phyloP scores from a whole-genome alignment of 2,329 filamentous ascomycete species.

The Epichloe amarillans region DNA sequence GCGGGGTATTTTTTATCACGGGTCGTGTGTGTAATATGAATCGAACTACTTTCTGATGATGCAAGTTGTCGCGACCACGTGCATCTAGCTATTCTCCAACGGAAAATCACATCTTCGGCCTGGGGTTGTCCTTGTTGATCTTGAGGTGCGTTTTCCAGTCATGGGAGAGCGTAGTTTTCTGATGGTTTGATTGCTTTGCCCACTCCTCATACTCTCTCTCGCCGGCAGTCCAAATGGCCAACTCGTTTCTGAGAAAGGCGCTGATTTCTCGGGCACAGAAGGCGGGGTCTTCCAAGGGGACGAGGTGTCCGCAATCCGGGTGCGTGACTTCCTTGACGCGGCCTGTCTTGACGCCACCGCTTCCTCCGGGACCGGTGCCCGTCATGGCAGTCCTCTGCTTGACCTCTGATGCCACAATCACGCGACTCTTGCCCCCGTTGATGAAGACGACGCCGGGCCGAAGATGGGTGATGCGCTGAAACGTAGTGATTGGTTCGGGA shows the following conservation, averaged over 20 bases:
- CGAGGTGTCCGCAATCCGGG: conserved; percentile 58
- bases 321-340: conserved; percentile 54
- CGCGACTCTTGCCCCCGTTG: conserved; percentile 46
- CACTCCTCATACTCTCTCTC: conserved; percentile 44
- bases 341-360: conserved; percentile 48
- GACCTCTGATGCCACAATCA: conserved; percentile 38
- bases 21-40: too few species aligned
- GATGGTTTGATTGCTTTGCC: conserved; percentile 30
- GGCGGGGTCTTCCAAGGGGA: conserved; percentile 67
- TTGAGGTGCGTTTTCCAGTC: conserved; percentile 43
- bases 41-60: too few species aligned
- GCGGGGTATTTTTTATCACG: too few species aligned
- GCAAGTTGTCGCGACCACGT: too few species aligned
- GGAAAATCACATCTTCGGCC: conserved; percentile 16
- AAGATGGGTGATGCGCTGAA: conserved; percentile 43
- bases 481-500: conserved; percentile 45
- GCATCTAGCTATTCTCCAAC: too few species aligned
- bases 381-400: conserved; percentile 50
- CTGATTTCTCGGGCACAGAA: conserved; percentile 50
- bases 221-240: conserved; percentile 42
- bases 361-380: conserved; percentile 53
- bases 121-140: conserved; percentile 9
- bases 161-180: conserved; percentile 39
- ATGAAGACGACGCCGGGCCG: conserved; percentile 56
- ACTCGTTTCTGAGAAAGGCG: conserved; percentile 42